These are phyloP conservation scores for Garcia nutans DNA, from an alignment of 345 rosid genomes.

Conservation along the genomic window DNA sequence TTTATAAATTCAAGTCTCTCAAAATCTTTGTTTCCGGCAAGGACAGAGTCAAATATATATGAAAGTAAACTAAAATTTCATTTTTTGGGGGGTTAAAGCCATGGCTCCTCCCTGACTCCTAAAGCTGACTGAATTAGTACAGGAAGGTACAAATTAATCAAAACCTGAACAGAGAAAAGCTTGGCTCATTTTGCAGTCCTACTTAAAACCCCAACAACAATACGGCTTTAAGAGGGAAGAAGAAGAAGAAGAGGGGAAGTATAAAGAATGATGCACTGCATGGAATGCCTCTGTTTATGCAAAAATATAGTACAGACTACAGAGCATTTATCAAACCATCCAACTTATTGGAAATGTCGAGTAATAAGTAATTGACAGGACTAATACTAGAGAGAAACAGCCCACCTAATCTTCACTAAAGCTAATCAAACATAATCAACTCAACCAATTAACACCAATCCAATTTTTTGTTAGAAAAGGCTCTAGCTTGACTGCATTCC, in stretches of 20 bases:
- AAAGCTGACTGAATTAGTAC: no score
- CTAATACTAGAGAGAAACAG: constrained; percentile 8
- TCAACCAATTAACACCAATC: constrained; percentile 9
- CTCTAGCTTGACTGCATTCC: constrained; percentile 7
- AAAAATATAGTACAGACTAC: not conserved
- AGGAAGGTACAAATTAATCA: no score
- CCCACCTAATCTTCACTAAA: constrained; percentile 12
- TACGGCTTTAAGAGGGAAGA: not conserved
- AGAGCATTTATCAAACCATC: not conserved
- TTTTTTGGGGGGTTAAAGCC: no score
- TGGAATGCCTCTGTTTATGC: not conserved
- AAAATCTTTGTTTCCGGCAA: no score
- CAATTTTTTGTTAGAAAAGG: constrained; percentile 11
- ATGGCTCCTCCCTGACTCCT: no score
- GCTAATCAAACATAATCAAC: constrained; percentile 10
- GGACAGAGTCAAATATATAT: no score
- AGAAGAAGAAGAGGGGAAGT: no score
- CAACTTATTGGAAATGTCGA: not conserved
- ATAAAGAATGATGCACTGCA: not conserved
- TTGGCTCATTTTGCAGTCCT: no score
- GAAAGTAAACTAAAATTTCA: no score
- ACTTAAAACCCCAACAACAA: not conserved
- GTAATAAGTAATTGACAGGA: not conserved
- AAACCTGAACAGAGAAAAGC: no score
- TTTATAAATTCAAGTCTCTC: no score